Conservation (phyloP, 2,329 filamentous ascomycete species). For the Rutstroemia sp. region DNA sequence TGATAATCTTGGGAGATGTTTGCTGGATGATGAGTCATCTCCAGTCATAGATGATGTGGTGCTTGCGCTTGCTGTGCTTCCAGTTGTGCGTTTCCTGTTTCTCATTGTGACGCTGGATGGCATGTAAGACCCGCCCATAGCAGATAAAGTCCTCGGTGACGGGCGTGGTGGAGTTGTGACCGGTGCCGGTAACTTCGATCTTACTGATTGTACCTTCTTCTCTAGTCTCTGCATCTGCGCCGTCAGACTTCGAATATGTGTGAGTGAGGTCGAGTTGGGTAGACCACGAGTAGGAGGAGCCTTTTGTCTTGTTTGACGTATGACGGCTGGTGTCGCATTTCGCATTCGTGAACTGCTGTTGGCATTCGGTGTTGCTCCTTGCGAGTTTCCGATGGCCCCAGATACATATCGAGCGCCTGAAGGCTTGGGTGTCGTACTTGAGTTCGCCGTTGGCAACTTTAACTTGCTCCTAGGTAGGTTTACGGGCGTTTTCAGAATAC, state of each 20-base stretch:
- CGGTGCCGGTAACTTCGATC: conserved; percentile 84
- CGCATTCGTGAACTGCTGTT: conserved; percentile 16
- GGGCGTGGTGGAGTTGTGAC: conserved; percentile 67
- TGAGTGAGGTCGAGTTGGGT: conserved; percentile 63
- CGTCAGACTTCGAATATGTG: conserved; percentile 87
- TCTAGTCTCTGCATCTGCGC: conserved; percentile 97
- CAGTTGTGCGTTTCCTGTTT: conserved; percentile 60
- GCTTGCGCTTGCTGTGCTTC: conserved; percentile 31
- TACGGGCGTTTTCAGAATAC: conserved; percentile 23
- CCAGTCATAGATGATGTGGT: conserved; percentile 19
- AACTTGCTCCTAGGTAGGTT: conserved; percentile 36
- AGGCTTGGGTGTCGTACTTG: conserved; percentile 47
- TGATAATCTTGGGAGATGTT: conserved; percentile 51
- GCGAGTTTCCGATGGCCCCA: conserved; percentile 18
- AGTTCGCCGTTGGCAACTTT: conserved; percentile 48
- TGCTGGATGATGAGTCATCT: conserved; percentile 32
- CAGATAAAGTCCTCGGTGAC: conserved; percentile 55
- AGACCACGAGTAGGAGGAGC: conserved; percentile 33
- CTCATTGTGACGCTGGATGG: conserved; percentile 57
- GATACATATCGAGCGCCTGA: conserved; percentile 23
- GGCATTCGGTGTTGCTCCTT: conserved; percentile 16
- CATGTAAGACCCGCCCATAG: conserved; percentile 35
- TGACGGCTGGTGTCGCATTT: conserved; percentile 31
- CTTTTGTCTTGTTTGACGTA: conserved; percentile 35
- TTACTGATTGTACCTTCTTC: conserved; percentile 81